Percentiles rank a stretch among this genome's conserved stretches.
Conservation (phyloP, 495 filamentous ascomycete genomes). For the Daldinia loculata region DNA sequence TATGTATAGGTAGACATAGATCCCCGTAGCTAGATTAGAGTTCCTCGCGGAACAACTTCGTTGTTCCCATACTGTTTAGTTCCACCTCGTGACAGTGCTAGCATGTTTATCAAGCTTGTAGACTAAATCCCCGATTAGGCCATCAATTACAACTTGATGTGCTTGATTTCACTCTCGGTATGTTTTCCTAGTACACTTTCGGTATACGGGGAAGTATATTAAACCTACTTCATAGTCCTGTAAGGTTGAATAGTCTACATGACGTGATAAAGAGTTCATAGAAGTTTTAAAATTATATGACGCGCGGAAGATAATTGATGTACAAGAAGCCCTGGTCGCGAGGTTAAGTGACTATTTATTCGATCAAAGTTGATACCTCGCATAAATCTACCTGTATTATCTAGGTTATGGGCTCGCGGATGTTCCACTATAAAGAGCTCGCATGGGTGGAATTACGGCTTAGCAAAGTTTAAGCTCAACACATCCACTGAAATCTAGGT, state of each 20-base stretch:
- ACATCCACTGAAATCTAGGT: background rate
- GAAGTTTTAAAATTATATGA: background rate
- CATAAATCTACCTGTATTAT: background rate
- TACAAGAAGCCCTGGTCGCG: background rate
- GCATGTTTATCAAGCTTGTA: too few species aligned
- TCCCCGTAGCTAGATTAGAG: too few species aligned
- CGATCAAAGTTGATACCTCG: background rate
- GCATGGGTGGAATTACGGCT: background rate
- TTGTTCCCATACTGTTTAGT: too few species aligned
- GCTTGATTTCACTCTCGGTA: too few species aligned
- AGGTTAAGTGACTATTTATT: too few species aligned
- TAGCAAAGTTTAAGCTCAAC: background rate
- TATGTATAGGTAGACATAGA: too few species aligned
- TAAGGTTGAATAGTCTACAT: background rate
- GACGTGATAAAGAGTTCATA: background rate
- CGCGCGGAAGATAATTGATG: background rate
- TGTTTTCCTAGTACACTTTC: too few species aligned
- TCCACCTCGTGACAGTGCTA: too few species aligned
- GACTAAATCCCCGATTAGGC: too few species aligned
- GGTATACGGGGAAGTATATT: background rate
- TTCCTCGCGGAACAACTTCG: too few species aligned
- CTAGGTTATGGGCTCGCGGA: background rate
- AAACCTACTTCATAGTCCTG: background rate
- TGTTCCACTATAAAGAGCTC: background rate
- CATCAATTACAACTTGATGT: too few species aligned